Evolutionary conservation across 2,329 filamentous ascomycete species (phyloP), one percentile per base, ranked within the genome.

Genomic region (Colletotrichum abscissum): DNA sequence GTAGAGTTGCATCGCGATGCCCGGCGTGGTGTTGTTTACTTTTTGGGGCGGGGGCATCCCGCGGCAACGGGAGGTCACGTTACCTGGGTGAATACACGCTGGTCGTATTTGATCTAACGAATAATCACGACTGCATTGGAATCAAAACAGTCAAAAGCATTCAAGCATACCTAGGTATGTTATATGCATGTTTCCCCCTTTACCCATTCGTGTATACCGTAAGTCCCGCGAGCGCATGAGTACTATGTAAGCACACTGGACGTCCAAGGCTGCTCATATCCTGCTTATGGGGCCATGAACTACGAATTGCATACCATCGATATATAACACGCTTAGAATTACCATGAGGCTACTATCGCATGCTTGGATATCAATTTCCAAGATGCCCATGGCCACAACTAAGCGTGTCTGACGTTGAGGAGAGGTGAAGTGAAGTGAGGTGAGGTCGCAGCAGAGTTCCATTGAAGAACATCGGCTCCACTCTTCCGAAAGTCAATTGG

Each of bases 391-490:
- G 14, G 14, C 12, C 14, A 5, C 38, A 16, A 42, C 16, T n/a
- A 49, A 49, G 42, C 42, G 42, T 19, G 42, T 49, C 8, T 19
- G 42, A 49, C 16, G 16, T n/a, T 24, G 60, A 1, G 5, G 42
- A 22, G 60, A 22, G n/a, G 49, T 11, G 1, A 55, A 5, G 9
- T 55, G 4, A 24, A 3, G 52, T 26, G 46, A 35, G 30, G 35
- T 69, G 58, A 72, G 30, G 69, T 72, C 69, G 54, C 69, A 72
- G 69, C 65, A 69, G 69, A 72, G 69, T 72, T 72, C 14, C 46
- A 24, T 11, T 65, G 22, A 63, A 54, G 30, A 63, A 63, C 28
- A 30, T 30, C 8, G n/a, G 46, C 42, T 28, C 67, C 67, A 64
- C 30, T 16, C 46, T n/a, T 49, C 42, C 7, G 54, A 38, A 54